Evolutionary conservation across 2,329 filamentous ascomycete species (phyloP).

Genomic region (Hymenoscyphus albidus): DNA sequence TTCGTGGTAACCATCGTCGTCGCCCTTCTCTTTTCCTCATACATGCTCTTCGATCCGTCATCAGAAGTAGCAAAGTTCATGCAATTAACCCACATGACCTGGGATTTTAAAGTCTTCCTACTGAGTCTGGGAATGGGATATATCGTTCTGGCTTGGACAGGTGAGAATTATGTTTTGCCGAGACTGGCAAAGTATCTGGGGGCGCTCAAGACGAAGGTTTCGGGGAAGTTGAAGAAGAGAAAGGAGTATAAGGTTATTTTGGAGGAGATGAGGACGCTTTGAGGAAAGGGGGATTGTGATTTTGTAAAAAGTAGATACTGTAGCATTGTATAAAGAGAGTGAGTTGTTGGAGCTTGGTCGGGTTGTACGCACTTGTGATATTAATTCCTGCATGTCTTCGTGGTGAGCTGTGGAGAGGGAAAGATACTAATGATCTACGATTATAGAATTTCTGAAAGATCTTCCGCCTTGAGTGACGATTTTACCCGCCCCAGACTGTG

Average conservation of each 20-base stretch:
- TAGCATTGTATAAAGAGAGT: no score
- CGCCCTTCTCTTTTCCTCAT: slow-evolving; percentile 63
- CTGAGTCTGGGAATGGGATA: slow-evolving; percentile 66
- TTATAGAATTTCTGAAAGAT: no score
- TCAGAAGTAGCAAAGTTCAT: slow-evolving; percentile 68
- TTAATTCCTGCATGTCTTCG: no score
- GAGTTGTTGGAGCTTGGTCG: no score
- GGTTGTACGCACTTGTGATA: no score
- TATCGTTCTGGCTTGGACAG: slow-evolving; percentile 64
- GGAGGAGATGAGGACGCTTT: slow-evolving; percentile 54
- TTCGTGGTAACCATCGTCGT: slow-evolving; percentile 75
- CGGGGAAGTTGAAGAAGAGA: slow-evolving; percentile 65
- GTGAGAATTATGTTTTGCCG: slow-evolving; percentile 69
- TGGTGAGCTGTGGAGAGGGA: no score
- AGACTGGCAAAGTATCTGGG: slow-evolving; percentile 66
- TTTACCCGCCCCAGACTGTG: no score
- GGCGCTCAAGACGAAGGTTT: slow-evolving; percentile 52
- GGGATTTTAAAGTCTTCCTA: slow-evolving; percentile 69
- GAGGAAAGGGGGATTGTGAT: slow-evolving; percentile 9
- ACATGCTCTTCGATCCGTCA: slow-evolving; percentile 77
- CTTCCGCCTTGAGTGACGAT: no score
- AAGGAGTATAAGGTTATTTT: slow-evolving; percentile 83
- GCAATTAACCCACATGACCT: slow-evolving; percentile 77
- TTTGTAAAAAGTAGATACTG: no score
- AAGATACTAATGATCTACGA: no score